Evolutionary conservation across 2,329 filamentous ascomycete species (phyloP).

Genomic region (Stachybotrys echinatus): DNA sequence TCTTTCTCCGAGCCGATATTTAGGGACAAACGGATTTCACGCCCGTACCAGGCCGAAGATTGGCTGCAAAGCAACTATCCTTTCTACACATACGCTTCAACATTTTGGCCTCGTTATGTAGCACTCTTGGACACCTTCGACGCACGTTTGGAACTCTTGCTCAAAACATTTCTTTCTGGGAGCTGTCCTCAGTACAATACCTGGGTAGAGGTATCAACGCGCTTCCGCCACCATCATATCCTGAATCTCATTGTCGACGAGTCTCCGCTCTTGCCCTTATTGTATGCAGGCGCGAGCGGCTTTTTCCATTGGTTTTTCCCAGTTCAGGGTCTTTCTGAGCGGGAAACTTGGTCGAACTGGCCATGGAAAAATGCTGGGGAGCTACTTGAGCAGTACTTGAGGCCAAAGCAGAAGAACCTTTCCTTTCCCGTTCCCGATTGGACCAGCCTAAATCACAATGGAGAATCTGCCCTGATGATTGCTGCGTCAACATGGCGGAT

Average conservation of each 20-base stretch:
- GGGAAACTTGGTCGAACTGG: background rate
- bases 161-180: constrained; percentile 7
- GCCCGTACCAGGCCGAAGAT: background rate
- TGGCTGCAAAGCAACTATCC: background rate
- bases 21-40: background rate
- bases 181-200: constrained; percentile 10
- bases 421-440: background rate
- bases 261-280: constrained; percentile 1
- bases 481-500: constrained; percentile 8
- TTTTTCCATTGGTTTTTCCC: constrained; percentile 5
- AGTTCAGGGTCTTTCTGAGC: background rate
- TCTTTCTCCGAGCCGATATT: background rate
- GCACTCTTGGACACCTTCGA: constrained; percentile 5
- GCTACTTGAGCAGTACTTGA: background rate
- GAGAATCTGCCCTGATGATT: constrained; percentile 9
- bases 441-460: background rate
- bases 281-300: constrained; percentile 5
- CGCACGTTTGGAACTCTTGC: constrained; percentile 4
- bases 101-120: constrained; percentile 8
- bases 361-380: background rate
- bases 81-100: constrained; percentile 13
- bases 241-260: background rate
- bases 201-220: constrained; percentile 5
- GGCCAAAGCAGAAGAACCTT: background rate
- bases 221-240: background rate